Evolutionary conservation across 2,329 filamentous ascomycete species (phyloP), one percentile per base, ranked within the genome.

Genomic region (Hypoxylon sp.): DNA sequence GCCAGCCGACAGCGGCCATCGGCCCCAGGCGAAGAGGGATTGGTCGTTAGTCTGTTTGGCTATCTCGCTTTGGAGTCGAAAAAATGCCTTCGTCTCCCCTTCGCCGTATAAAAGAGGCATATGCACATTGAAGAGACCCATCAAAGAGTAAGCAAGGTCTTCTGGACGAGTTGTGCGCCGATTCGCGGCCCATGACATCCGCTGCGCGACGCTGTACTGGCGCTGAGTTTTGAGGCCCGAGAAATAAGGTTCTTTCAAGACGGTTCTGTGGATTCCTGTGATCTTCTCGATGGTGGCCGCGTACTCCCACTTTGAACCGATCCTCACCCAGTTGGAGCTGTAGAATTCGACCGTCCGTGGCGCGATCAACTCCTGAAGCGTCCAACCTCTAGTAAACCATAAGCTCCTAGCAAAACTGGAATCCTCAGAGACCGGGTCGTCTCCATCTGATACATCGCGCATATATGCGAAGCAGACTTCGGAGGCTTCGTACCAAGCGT

Each of bases 361-460:
- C 46, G 46, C 46, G 14, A 50, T 50, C 30, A 50, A 17, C 46
- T 31, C 46, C 25, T 27, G 46, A 2, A 44, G 40, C 17, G 40
- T 44, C 40, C 40, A 44, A 3, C 40, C 40, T 44, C 40, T 44
- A 8, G 46, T 50, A 50, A 50, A 50, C 46, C 46, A 50, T 14
- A 50, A 6, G 27, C 46, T 50, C 27, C 46, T 50, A 50, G 46
- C 46, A 50, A 50, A 50, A 50, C 46, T 50, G 27, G 46, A 50
- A 17, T 50, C 46, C 46, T 50, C 46, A 27, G 22, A 27, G 22
- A 50, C 46, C 4, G 46, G 46, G 27, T 50, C 46, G 46, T 50
- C 46, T 27, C 8, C 30, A 30, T 50, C 46, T 10, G 46, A 50
- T 8, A 50, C 46, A 6, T 50, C 46, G 13, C 46, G 46, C 46